Conservation (phyloP, 306 rosid species). For the Dryas octopetala region DNA sequence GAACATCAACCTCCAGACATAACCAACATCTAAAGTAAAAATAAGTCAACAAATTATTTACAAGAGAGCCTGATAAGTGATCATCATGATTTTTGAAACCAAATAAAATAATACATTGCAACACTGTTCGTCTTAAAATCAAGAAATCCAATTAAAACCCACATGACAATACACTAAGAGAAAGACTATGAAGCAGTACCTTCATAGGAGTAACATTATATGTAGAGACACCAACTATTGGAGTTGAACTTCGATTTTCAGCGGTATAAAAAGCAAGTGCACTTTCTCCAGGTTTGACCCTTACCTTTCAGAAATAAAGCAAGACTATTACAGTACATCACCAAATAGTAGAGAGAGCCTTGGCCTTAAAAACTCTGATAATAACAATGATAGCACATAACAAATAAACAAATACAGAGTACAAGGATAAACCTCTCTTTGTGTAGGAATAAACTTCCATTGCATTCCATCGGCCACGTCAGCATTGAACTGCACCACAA, state of each 20-base stretch:
- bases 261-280: slow-evolving; percentile 97
- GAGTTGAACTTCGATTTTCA: slow-evolving; percentile 82
- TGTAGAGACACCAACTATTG: slow-evolving; percentile 90
- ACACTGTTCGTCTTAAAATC: not conserved
- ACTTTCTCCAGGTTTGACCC: slow-evolving; percentile 96
- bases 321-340: slow-evolving; percentile 22
- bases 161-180: not conserved
- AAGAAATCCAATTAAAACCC: not conserved
- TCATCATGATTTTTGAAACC: not conserved
- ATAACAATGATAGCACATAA: not conserved
- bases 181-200: slow-evolving; percentile 40
- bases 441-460: slow-evolving; percentile 93
- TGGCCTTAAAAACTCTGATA: not conserved
- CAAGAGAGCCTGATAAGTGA: not conserved
- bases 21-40: not conserved
- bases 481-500: slow-evolving; percentile 96
- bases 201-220: slow-evolving; percentile 96
- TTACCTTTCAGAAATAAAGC: slow-evolving; percentile 57
- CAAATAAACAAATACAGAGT: not conserved
- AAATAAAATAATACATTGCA: not conserved
- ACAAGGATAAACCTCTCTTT: slow-evolving; percentile 73
- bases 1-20: not conserved
- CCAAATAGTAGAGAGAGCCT: not conserved
- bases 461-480: slow-evolving; percentile 95
- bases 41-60: not conserved